phyloP scores from a whole-genome alignment of 805 yeast genomes.

The Wickerhamomyces subpelliculosus region DNA sequence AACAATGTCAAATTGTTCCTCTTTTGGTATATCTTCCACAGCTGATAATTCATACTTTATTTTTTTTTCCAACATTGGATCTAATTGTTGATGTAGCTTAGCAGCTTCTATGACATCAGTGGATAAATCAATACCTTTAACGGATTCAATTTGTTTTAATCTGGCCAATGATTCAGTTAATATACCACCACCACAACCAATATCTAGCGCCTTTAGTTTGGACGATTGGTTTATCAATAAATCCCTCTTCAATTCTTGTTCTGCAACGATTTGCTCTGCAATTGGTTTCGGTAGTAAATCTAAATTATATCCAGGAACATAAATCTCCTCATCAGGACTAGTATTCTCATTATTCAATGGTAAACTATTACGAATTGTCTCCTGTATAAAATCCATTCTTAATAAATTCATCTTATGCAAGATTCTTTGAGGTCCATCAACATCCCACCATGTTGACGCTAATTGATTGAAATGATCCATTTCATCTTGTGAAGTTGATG shows the following conservation, averaged over 20 bases:
- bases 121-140: constrained; percentile 82
- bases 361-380: constrained; percentile 36
- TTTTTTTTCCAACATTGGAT: constrained; percentile 53
- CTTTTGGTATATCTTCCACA: constrained; percentile 47
- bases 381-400: constrained; percentile 79
- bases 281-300: constrained; percentile 59
- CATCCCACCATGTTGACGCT: constrained; percentile 99
- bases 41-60: constrained; percentile 55
- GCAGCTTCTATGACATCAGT: constrained; percentile 81
- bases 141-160: constrained; percentile 50
- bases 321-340: constrained; percentile 41
- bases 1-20: constrained; percentile 60
- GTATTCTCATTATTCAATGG: constrained; percentile 8
- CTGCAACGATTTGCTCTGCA: constrained; percentile 36
- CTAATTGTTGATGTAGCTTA: constrained; percentile 52
- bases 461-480: constrained; percentile 74
- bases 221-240: constrained; percentile 19
- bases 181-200: constrained; percentile 99
- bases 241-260: constrained; percentile 42
- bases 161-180: constrained; percentile 84
- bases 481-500: constrained; percentile 53
- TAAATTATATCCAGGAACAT: constrained; percentile 72
- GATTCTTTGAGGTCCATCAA: constrained; percentile 85
- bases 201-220: constrained; percentile 59
- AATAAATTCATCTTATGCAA: constrained; percentile 90